A percentile compares a stretch with the other conserved stretches of the same genome.
These are phyloP conservation scores for Diaporthe amygdali DNA, from an alignment of 2,329 filamentous ascomycete species.

Conservation along the genomic window DNA sequence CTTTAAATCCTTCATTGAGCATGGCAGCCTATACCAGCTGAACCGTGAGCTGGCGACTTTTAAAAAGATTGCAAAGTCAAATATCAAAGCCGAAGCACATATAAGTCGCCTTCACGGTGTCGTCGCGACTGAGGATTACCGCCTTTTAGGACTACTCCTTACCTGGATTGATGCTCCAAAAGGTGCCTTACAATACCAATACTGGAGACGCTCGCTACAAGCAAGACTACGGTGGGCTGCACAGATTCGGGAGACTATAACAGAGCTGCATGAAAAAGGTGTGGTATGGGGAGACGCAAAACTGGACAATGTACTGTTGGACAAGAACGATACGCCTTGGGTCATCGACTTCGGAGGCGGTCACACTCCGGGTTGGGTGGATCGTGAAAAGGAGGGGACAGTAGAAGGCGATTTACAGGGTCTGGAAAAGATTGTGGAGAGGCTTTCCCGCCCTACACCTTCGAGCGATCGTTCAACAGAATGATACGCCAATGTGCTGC, in stretches of 20 bases:
- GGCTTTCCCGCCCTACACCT: not conserved
- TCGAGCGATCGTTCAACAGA: not conserved
- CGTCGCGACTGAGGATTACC: not conserved
- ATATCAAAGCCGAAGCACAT: not conserved
- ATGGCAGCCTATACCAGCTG: not conserved
- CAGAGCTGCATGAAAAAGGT: constrained; percentile 28
- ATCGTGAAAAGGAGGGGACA: constrained; percentile 29
- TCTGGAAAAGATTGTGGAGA: constrained; percentile 18
- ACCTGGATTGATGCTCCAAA: not conserved
- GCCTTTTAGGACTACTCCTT: not conserved
- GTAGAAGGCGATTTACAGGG: constrained; percentile 32
- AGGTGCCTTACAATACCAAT: not conserved
- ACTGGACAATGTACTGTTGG: constrained; percentile 35
- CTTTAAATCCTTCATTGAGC: not conserved
- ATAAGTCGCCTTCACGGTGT: not conserved
- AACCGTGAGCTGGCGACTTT: not conserved
- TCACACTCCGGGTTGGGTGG: constrained; percentile 34
- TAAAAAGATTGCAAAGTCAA: not conserved
- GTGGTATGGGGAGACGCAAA: constrained; percentile 38
- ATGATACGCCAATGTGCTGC: not conserved
- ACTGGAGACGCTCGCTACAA: not conserved
- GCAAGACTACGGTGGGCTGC: constrained; percentile 21
- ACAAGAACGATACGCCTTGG: constrained; percentile 32
- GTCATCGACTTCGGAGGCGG: constrained; percentile 36
- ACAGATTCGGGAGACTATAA: constrained; percentile 28